These are phyloP conservation scores for Suhomyces sp. DNA, from an alignment of 805 yeast genomes.

Conservation along the genomic window DNA sequence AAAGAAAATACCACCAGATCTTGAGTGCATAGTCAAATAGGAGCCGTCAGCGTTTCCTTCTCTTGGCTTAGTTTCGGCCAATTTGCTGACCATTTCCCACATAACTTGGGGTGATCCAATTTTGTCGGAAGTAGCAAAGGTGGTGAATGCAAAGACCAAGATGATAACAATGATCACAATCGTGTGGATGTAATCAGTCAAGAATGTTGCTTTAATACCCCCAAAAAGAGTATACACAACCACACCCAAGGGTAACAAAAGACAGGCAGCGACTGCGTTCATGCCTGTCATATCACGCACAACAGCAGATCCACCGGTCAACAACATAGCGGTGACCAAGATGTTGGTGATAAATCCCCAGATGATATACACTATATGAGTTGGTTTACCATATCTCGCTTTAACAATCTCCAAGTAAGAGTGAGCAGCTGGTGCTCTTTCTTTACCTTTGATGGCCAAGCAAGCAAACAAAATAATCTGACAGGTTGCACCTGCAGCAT, in stretches of 20 bases:
- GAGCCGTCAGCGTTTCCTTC: constrained; percentile 83
- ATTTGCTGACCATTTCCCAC: constrained; percentile 66
- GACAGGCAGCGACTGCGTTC: constrained; percentile 77
- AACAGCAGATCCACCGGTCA: constrained; percentile 88
- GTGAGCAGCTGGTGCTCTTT: constrained; percentile 88
- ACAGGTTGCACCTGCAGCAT: constrained; percentile 89
- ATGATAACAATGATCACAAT: constrained; percentile 70
- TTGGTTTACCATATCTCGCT: constrained; percentile 73
- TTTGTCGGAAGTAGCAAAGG: constrained; percentile 64
- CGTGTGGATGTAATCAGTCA: constrained; percentile 44
- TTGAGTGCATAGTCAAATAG: constrained; percentile 82
- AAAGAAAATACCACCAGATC: constrained; percentile 83
- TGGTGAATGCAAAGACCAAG: constrained; percentile 74
- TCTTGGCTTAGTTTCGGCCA: constrained; percentile 62
- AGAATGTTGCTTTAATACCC: constrained; percentile 45
- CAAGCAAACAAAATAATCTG: constrained; percentile 86
- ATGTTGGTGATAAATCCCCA: constrained; percentile 87
- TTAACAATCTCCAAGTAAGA: constrained; percentile 83
- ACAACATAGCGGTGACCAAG: constrained; percentile 86
- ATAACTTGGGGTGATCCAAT: constrained; percentile 83
- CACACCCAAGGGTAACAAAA: constrained; percentile 79
- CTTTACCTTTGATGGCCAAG: constrained; percentile 83
- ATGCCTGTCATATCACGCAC: constrained; percentile 78
- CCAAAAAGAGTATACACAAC: constrained; percentile 43
- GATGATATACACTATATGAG: constrained; percentile 68